Evolutionary conservation across 2,329 filamentous ascomycete species (phyloP), one percentile per base, ranked within the genome.

Genomic region (Cladosporium sp.): DNA sequence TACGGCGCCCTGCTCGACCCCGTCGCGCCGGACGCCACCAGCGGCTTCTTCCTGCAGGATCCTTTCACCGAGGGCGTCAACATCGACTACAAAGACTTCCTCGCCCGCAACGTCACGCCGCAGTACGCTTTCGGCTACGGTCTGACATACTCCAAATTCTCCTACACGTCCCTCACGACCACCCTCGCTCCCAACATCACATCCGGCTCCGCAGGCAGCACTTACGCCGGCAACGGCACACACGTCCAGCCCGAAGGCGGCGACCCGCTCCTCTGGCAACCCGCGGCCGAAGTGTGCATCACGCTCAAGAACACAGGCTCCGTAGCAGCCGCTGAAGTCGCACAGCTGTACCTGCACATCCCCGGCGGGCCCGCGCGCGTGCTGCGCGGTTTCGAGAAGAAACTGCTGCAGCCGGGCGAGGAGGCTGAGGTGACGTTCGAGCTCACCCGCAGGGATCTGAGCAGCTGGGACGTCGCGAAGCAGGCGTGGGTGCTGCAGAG

Each of bases 301-400:
- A 83, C 78, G 0, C 79, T 94, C 1, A 83, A 79, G 4, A 95
- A 95, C 72, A 85, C 82, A 0, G 91, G 91, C 1, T 70, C 73
- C 67, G 77, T 79, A 1, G 69, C 76, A 0, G 84, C 84, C 30
- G 82, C 83, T 32, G 85, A 85, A 26, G 85, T 88, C 2, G 82
- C 83, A 1, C 86, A 88, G 72, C 73, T 88, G 4, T 86, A 86
- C 68, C 75, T 76, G 26, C 65, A 67, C 24, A 74, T 76, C 24
- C 74, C 74, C 2, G 92, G 91, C 0, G 90, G 96, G 73, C 73
- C 54, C 7, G 47, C 32, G 4, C 54, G 63, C 15, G 54, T 59
- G 73, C 80, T 77, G 21, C 66, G 74, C 38, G 74, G 73, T 8
- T 83, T 81, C 62, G 78, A 81, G 38, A 81, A 81, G 68, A 58